A percentile compares a stretch with the other conserved stretches of the same genome.
Evolutionary conservation across 2,329 filamentous ascomycete genomes (phyloP).

Genomic region (Cladosporium sp.): DNA sequence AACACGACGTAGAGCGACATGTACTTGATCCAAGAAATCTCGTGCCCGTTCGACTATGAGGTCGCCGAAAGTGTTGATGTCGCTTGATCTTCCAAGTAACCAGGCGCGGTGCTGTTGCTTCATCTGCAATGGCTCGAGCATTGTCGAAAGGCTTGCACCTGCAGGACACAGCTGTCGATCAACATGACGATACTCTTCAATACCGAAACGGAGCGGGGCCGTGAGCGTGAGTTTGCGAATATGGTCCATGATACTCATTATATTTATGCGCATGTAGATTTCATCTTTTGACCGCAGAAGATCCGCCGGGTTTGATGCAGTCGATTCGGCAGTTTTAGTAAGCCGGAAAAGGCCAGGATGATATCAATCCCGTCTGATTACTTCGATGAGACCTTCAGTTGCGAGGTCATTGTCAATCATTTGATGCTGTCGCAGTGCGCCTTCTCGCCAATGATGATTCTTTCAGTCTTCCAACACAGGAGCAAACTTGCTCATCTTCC

Average conservation of each 20-base stretch:
- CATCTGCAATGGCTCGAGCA: too few relatives aligned
- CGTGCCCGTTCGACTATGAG: too few relatives aligned
- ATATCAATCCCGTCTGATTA: neutral
- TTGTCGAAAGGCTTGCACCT: too few relatives aligned
- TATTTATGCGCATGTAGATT: neutral
- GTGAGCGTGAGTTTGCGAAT: too few relatives aligned
- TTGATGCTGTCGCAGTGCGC: neutral
- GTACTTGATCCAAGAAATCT: too few relatives aligned
- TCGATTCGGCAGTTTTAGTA: neutral
- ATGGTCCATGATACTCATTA: neutral
- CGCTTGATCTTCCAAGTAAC: too few relatives aligned
- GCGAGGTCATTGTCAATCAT: neutral
- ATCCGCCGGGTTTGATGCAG: neutral
- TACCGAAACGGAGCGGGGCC: too few relatives aligned
- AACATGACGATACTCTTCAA: too few relatives aligned
- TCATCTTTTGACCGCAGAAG: neutral
- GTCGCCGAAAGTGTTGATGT: too few relatives aligned
- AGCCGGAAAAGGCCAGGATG: neutral
- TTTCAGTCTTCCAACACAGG: slow-evolving; percentile 21
- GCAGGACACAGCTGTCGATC: too few relatives aligned
- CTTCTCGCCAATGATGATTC: neutral
- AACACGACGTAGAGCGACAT: too few relatives aligned
- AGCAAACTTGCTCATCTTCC: slow-evolving; percentile 43
- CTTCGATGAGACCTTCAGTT: neutral
- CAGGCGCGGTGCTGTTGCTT: too few relatives aligned